These are phyloP conservation scores for Parsonsia alboflavescens DNA, from an alignment of 257 asterid species.

Conservation along the genomic window DNA sequence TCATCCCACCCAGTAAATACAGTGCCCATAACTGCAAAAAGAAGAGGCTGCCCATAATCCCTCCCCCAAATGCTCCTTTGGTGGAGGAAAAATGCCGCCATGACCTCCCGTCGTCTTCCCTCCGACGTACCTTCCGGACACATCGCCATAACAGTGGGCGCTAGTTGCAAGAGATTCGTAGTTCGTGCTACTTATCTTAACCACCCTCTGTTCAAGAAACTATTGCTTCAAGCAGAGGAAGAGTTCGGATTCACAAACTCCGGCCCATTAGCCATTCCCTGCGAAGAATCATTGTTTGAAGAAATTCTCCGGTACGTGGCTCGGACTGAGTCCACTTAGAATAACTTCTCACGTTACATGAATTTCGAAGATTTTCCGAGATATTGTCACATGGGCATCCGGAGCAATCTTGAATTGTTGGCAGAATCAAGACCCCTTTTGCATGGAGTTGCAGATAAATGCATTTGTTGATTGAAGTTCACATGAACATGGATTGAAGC, in stretches of 20 bases:
- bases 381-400: slow-evolving; percentile 27
- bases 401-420: slow-evolving; percentile 22
- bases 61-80: slow-evolving; percentile 47
- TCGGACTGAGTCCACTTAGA: slow-evolving; percentile 18
- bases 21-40: too few species aligned
- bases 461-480: slow-evolving; percentile 12
- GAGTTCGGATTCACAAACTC: slow-evolving; percentile 45
- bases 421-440: slow-evolving; percentile 34
- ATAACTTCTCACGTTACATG: slow-evolving; percentile 12
- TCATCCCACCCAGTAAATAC: too few species aligned
- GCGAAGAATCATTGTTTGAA: slow-evolving; percentile 46
- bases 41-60: too few species aligned
- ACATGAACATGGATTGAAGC: background rate
- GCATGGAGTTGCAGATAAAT: slow-evolving; percentile 21
- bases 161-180: slow-evolving; percentile 30
- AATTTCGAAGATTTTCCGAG: slow-evolving; percentile 33
- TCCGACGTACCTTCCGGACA: slow-evolving; percentile 48
- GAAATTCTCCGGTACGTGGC: slow-evolving; percentile 37
- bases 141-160: slow-evolving; percentile 43
- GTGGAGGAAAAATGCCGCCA: slow-evolving; percentile 46
- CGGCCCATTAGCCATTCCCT: slow-evolving; percentile 55
- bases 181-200: slow-evolving; percentile 45
- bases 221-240: slow-evolving; percentile 48
- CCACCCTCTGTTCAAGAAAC: slow-evolving; percentile 45
- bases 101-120: slow-evolving; percentile 25